A percentile compares a stretch with the other conserved stretches of the same genome.
Conservation (phyloP, 2,329 filamentous ascomycete genomes). For the Botryosphaeria dothidea region DNA sequence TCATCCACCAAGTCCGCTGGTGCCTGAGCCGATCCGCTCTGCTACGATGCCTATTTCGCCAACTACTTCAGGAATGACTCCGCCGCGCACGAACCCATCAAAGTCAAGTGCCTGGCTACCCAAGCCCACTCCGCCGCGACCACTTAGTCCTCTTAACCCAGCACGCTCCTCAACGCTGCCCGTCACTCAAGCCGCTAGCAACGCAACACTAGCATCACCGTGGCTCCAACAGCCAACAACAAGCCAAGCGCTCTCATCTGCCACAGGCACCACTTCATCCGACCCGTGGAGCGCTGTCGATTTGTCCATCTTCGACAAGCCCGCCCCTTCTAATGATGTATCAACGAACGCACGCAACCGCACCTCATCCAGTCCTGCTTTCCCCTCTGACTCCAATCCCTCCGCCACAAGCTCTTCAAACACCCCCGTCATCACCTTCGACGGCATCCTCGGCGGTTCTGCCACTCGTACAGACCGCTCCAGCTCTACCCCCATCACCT, state of each 20-base stretch:
- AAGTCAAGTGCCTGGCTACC: background rate
- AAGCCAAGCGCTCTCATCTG: background rate
- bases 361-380: constrained; percentile 3
- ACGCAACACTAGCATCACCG: background rate
- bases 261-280: constrained; percentile 19
- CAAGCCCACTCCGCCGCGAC: background rate
- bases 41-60: constrained; percentile 3
- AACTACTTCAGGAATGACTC: background rate
- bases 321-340: background rate
- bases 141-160: constrained; percentile 11
- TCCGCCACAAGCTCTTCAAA: constrained; percentile 18
- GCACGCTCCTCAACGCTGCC: constrained; percentile 5
- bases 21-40: background rate
- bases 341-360: background rate
- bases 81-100: background rate
- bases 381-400: background rate
- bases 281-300: constrained; percentile 24
- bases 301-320: constrained; percentile 33
- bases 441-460: background rate
- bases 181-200: background rate
- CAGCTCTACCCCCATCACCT: constrained; percentile 6
- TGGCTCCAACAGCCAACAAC: background rate
- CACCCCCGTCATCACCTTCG: constrained; percentile 10
- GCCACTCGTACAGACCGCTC: constrained; percentile 21
- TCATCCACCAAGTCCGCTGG: constrained; percentile 9